phyloP scores from a whole-genome alignment of 2,329 filamentous ascomycete genomes.

The Botryotinia convoluta region DNA sequence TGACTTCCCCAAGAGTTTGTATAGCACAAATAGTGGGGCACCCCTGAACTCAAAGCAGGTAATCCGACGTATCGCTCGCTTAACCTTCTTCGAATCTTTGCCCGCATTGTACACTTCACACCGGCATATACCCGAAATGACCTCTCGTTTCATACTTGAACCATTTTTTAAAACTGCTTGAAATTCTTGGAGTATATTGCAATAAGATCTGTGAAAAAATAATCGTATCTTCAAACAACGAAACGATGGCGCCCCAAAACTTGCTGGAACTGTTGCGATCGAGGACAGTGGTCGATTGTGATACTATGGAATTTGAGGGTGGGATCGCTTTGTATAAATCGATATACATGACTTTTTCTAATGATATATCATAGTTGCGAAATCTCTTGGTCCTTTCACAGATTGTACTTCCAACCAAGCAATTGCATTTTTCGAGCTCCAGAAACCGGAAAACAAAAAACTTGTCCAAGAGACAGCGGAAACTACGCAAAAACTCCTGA shows the following conservation, averaged over 20 bases:
- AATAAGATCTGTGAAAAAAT: background rate
- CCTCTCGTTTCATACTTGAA: background rate
- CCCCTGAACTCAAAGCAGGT: background rate
- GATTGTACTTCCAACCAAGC: slow-evolving; percentile 57
- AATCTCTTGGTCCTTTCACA: slow-evolving; percentile 47
- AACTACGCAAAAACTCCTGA: slow-evolving; percentile 38
- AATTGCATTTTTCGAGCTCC: slow-evolving; percentile 50
- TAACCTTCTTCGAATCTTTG: background rate
- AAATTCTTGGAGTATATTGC: background rate
- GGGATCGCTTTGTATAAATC: background rate
- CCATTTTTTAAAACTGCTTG: background rate
- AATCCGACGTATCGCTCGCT: background rate
- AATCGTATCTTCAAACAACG: background rate
- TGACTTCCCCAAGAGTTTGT: background rate
- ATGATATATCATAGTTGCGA: slow-evolving; percentile 41
- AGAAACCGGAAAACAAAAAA: slow-evolving; percentile 41
- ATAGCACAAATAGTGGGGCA: background rate
- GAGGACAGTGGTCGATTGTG: slow-evolving; percentile 49
- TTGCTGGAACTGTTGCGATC: slow-evolving; percentile 46
- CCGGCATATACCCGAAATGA: background rate
- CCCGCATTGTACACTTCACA: slow-evolving; percentile 3
- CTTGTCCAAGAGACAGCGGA: slow-evolving; percentile 41
- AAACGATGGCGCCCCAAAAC: slow-evolving; percentile 28
- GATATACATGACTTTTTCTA: background rate
- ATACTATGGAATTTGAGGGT: slow-evolving; percentile 51